Evolutionary conservation across 179 eudicot genomes (phyloP).

Genomic region (Actinidia polygama): DNA sequence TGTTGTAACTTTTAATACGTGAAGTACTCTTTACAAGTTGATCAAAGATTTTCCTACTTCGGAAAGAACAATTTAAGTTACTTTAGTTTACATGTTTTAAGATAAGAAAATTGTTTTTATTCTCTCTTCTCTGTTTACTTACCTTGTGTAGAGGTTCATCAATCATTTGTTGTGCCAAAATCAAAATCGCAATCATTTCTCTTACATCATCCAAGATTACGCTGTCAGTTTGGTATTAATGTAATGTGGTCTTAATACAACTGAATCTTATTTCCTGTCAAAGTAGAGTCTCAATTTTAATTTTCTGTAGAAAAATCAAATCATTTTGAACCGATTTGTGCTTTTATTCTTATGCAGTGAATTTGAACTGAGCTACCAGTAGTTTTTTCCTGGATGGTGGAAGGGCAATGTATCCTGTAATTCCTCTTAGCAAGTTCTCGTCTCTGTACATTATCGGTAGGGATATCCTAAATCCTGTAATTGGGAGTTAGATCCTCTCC

Average conservation of each 20-base stretch:
- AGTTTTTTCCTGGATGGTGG: not conserved
- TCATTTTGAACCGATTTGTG: not conserved
- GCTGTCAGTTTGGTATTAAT: too few relatives aligned
- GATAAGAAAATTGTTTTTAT: not conserved
- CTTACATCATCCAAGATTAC: too few relatives aligned
- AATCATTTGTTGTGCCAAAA: too few relatives aligned
- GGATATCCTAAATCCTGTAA: slow-evolving; percentile 10
- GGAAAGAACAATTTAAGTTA: not conserved
- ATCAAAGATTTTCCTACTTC: not conserved
- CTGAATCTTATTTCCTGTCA: too few relatives aligned
- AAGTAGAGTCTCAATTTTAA: too few relatives aligned
- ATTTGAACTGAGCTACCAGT: slow-evolving; percentile 15
- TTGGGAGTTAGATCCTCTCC: slow-evolving; percentile 7
- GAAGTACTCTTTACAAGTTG: not conserved
- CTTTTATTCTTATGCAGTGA: slow-evolving; percentile 3
- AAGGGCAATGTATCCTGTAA: not conserved
- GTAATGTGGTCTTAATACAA: too few relatives aligned
- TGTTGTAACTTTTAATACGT: not conserved
- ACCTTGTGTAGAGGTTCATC: too few relatives aligned
- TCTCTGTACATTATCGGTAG: slow-evolving; percentile 5
- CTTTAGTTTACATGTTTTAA: not conserved
- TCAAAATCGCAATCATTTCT: too few relatives aligned
- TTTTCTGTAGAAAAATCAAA: too few relatives aligned
- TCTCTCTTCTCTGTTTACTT: not conserved
- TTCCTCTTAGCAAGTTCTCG: not conserved